phyloP scores from a whole-genome alignment of 129 eudicot species.

The Flaveria bidentis region DNA sequence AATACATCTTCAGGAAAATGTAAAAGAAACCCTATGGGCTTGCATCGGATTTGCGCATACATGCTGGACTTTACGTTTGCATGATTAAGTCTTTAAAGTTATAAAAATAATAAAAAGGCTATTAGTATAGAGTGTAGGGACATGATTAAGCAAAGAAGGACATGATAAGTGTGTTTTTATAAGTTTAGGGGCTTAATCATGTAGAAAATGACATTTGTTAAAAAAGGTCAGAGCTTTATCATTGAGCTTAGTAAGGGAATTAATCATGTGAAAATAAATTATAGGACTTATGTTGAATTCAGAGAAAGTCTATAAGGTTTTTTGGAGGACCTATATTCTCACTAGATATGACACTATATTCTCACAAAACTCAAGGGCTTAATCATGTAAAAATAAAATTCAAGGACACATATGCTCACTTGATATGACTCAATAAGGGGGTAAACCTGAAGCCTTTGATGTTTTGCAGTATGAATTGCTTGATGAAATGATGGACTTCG shows the following conservation, averaged over 20 bases:
- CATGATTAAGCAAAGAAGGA: not conserved
- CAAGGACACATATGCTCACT: not conserved
- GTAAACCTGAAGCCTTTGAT: slow-evolving; percentile 30
- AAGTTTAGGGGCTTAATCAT: not conserved
- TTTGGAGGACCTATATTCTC: not conserved
- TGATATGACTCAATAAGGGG: slow-evolving; percentile 1
- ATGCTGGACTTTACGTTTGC: not conserved
- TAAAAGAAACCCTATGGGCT: not conserved
- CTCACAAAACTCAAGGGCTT: not conserved
- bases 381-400: not conserved
- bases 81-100: not conserved
- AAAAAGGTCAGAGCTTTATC: not conserved
- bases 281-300: not conserved
- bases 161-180: not conserved
- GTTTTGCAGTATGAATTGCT: slow-evolving; percentile 84
- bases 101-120: not conserved
- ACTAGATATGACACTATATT: not conserved
- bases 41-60: not conserved
- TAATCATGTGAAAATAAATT: not conserved
- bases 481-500: slow-evolving; percentile 98
- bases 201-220: slow-evolving; percentile 4
- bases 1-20: not conserved
- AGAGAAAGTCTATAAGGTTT: not conserved
- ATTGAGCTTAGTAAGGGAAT: not conserved
- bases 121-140: not conserved